phyloP scores from a whole-genome alignment of 139 green algal genomes.

The Chlamydomonas urium region DNA sequence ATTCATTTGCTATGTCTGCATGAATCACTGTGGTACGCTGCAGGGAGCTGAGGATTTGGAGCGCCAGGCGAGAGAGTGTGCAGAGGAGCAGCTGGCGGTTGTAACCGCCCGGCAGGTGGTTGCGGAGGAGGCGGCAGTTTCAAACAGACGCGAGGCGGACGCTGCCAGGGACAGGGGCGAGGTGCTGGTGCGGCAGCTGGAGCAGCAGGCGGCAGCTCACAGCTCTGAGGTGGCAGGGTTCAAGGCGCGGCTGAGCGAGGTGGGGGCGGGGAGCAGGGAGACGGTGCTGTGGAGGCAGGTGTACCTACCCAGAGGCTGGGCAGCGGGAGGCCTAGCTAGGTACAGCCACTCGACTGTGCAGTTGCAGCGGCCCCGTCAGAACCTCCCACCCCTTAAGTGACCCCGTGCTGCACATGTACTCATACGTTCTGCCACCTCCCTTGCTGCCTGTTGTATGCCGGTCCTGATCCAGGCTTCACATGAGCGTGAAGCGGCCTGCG shows the following conservation, averaged over 20 bases:
- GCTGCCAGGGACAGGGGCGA: not conserved
- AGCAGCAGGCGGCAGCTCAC: not conserved
- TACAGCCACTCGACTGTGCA: too few species aligned
- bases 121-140: not conserved
- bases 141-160: not conserved
- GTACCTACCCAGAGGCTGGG: too few species aligned
- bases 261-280: not conserved
- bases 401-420: too few species aligned
- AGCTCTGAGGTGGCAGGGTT: not conserved
- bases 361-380: too few species aligned
- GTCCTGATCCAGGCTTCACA: too few species aligned
- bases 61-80: constrained; percentile 13
- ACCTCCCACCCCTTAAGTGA: too few species aligned
- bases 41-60: constrained; percentile 13
- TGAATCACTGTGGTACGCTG: too few species aligned
- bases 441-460: too few species aligned
- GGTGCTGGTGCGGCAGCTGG: not conserved
- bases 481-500: not conserved
- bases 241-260: constrained; percentile 1
- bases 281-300: too few species aligned
- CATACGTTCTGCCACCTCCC: too few species aligned
- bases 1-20: too few species aligned
- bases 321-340: too few species aligned
- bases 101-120: not conserved
- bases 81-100: constrained; percentile 15